Base-by-base conservation (phyloP, 164 flowering plant species). In the Annona squamosa region DNA sequence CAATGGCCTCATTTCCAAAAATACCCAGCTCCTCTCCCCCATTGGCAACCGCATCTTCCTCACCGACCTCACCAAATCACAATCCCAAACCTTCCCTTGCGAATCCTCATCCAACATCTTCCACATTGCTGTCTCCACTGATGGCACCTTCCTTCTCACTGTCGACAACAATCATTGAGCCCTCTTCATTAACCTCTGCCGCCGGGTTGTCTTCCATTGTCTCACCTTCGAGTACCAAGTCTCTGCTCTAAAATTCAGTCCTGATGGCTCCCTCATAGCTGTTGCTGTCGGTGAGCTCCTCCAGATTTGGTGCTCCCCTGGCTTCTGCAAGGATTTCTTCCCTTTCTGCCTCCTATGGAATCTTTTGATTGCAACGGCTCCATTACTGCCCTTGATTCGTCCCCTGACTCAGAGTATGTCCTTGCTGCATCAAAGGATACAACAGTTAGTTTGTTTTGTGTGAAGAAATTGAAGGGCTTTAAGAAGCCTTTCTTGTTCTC, bases 281-380 rank as follows among this genome's bases (percentile, higher is more conserved):
- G 86, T 96, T 2, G 98, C 82, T 2, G 74, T 85, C 1, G 97
- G 99, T 2, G 90, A 90, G 72, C 81, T 89, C 68, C 71, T 93
- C 1, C 95, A 96, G 77, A 86, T 96, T 17, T 96, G 98, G 98
- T 79, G 89, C 10, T 87, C 95, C 0, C 99, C 99, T 0, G 98
- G 89, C 3, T 96, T 93, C 73, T 82, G 77, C 57, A 89, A 84
- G 77, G 97, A 89, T 72, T 87, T 91, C 63, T 96, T 91, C 56
- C 91, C 95, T 2, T 96, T 96, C 68, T 89, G 91, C 72, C 69
- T 90, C 74, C 77, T 91, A 45, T 77, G 87, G 73, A 91, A 16
- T 86, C 89, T 67, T 84, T 93, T 0, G 91, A 90, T 69, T 91
- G 83, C 64, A 79, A 86, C 45, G 90, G 78, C n/a, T 78, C 82